Base-by-base conservation (phyloP, 441 rosid species). In the Populus trichocarpa region DNA sequence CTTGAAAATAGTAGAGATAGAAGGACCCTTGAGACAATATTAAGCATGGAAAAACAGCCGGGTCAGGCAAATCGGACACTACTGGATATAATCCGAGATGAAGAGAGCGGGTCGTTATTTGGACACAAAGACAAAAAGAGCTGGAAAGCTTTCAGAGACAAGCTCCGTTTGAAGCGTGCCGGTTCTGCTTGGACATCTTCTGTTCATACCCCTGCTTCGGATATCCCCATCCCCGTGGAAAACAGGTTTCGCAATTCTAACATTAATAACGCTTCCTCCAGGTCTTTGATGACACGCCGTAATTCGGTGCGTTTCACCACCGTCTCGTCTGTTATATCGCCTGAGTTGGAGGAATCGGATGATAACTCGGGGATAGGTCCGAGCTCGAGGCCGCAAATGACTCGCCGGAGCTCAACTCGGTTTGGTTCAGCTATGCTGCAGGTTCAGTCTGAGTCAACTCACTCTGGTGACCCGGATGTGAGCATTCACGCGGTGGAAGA, bases 111-210 rank as follows among this genome's bases (percentile, higher is more conserved):
- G 64, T 74, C 81, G 23, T 69, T 57, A 50, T 72, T 68, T 32
- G 89, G 84, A 1, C 82, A 80, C 70, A 91, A 84, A 40, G 93
- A 91, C 69, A 80, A 79, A 79, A 90, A 85, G 81, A 90, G 88
- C 82, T 93, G 97, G 99, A 94, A 88, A 75, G 81, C 84, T 6
- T 88, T 95, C 85, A 87, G 94, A 42, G 98, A 91, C 30, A 87
- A 85, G 71, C 88, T 95, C 75, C 88, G 96, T 26, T 89, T 95
- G 11, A 88, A 87, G 85, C 91, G 97, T 6, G 80, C 91, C 16
- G 95, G 95, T 59, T 81, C 95, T 16, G 93, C 92, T 71, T 93
- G 97, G 98, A 87, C 90, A 57, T 90, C 96, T 22, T 82, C 91
- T 22, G 83, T 83, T 22, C 86, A 38, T 53, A 81, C 85, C 69